Evolutionary conservation across 495 filamentous ascomycete species (phyloP), one percentile per base, ranked within the genome.

Genomic region (Penicillium ochrochloron): DNA sequence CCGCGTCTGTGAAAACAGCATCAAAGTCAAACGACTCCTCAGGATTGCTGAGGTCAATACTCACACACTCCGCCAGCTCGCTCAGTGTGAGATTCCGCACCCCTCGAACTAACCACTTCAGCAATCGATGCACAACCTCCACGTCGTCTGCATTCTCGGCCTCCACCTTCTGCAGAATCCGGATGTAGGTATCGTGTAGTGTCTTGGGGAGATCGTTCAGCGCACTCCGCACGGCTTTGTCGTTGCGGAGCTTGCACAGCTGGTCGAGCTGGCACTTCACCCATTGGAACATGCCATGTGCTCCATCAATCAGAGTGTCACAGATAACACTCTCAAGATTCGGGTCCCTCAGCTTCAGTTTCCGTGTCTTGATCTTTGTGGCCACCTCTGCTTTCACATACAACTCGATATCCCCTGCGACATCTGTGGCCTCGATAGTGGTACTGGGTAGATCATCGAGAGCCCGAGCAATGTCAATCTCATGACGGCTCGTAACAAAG

Each of bases 11-110:
- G 12, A 48, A 48, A 25, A 48, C 44, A 12, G 44, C 44, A 48
- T 48, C 44, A 25, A 48, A 48, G 44, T 48, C 44, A 48, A 48
- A 48, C 3, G 44, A 48, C 44, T 48, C 44, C 3, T 48, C 44
- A 4, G 44, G 3, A 48, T 25, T 25, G 44, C 8, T 46, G n/a
- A 46, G 44, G 6, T 48, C 44, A 19, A 48, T 48, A 5, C 19
- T 25, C 19, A 48, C 44, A 48, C 44, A 48, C 44, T 48, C 44
- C 10, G 44, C 44, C 44, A 48, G 15, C 44, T 48, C 44, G 44
- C 44, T 25, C 21, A 48, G 21, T 48, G 44, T 48, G 44, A 48
- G 44, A 25, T 48, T 25, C 12, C 44, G 44, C 21, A 48, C 19
- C 2, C 44, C 44, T 48, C 44, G 44, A 12, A 48, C 44, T 12